Evolutionary conservation across 441 rosid genomes (phyloP), one percentile per base, ranked within the genome.

Genomic region (Manihot esculenta): DNA sequence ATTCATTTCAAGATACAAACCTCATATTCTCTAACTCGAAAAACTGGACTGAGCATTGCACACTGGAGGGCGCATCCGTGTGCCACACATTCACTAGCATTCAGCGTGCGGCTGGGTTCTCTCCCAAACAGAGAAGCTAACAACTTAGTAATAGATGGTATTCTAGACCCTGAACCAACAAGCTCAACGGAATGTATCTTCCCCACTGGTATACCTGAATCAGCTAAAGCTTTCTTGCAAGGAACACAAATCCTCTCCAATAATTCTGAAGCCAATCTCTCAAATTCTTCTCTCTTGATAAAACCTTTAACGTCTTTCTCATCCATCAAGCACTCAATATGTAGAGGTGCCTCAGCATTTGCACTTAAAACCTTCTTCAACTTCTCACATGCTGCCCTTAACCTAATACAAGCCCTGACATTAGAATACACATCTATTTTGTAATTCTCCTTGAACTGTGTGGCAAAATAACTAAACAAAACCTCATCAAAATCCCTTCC

Each of bases 321-420:
- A 64, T 95, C 94, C 93, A 95, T 91, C 77, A 95, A 80, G 83
- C 98, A 92, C 77, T 95, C 97, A 66, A 93, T 89, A 71, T 91
- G 89, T 41, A 93, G 79, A 1, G 84, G 96, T 23, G 92, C 99
- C 82, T 86, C 95, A 13, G 93, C 91, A 79, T 92, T 95, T 72
- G 99, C 99, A 80, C 99, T 95, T 83, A 95, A 77, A 69, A 95
- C 88, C 84, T 95, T 95, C 84, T 95, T 95, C 81, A 95, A 65
- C 82, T 93, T 95, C 84, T 91, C 99, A 77, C 99, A 93, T 3
- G 95, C 86, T 38, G 92, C 84, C 77, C 92, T 85, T 76, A 91
- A 64, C 87, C 98, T 87, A 73, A 89, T 77, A 49, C 85, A 81
- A 11, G 98, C 97, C 81, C 89, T 89, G 35, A 80, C 81, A 77